These are phyloP conservation scores for Blakeslea trispora DNA, from an alignment of 371 early-diverging fungal genomes.

Conservation along the genomic window DNA sequence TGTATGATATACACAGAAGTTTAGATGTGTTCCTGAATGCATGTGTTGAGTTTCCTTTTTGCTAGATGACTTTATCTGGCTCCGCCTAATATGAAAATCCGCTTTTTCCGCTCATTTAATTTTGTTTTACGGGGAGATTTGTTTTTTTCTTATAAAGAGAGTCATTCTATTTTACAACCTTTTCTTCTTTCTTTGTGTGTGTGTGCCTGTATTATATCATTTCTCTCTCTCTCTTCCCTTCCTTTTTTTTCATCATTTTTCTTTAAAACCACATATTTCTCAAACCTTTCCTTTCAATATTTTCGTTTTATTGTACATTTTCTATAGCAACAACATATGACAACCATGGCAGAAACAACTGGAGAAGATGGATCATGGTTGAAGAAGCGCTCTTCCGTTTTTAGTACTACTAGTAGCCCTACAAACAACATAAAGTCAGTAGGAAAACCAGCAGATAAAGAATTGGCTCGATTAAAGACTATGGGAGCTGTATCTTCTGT, in stretches of 20 bases:
- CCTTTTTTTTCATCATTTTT: not conserved
- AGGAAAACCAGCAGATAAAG: conserved; percentile 27
- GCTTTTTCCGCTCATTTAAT: conserved; percentile 1
- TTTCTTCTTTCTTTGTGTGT: not conserved
- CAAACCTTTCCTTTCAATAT: too few relatives aligned
- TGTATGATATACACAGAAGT: too few relatives aligned
- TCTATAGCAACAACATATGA: not conserved
- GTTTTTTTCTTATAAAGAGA: not conserved
- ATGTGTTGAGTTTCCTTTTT: not conserved
- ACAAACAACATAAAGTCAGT: conserved; percentile 14
- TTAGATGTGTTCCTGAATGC: not conserved
- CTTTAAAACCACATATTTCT: too few relatives aligned
- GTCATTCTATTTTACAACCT: not conserved
- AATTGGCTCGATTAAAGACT: conserved; percentile 27
- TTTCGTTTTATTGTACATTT: not conserved
- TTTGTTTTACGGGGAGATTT: not conserved
- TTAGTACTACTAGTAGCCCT: conserved; percentile 3
- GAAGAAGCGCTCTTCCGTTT: conserved; percentile 22
- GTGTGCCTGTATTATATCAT: not conserved
- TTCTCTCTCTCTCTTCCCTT: not conserved
- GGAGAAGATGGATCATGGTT: conserved; percentile 18
- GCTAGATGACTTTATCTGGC: not conserved
- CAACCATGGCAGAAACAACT: conserved; percentile 7
- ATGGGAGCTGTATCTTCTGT: conserved; percentile 31
- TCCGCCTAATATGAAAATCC: not conserved